Base-by-base conservation (phyloP, 163 green algal species). In the Chloroidium sp. region DNA sequence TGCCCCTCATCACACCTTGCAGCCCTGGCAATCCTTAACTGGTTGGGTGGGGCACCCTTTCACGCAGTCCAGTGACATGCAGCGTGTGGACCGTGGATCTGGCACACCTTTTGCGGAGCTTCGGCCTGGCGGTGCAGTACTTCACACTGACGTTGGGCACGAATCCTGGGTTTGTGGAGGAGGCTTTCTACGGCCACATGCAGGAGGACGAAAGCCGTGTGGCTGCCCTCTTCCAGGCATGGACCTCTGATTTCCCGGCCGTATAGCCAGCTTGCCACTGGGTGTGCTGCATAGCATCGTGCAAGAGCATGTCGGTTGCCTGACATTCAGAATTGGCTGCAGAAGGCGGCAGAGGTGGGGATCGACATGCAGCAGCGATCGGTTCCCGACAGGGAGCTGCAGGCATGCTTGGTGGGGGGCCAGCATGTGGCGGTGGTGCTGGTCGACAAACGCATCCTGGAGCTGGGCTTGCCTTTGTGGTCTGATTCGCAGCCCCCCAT, bases 61-160 rank as follows among this genome's bases (percentile, higher is more conserved):
- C 36, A 36, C 36, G 36, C 36, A 36, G 36, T 36, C 36, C 36
- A 36, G 36, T 36, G 36, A 36, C 36, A 36, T 76, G 77, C 87
- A 97, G 93, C 81, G 89, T 97, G 2, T 98, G 94, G 94, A 97
- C 93, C 0, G 87, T 98, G 6, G 94, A 98, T 85, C 83, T 98
- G n/a, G 94, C 94, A 1, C 89, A 96, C 81, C 88, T 97, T 61
- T 85, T 97, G 64, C 86, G 90, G 0, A 82, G 82, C 79, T 95
- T 94, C 72, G 90, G 89, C 0, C 74, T 93, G 69, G 64, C 84
- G 0, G 89, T 96, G 6, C 84, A 78, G 1, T 93, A 97, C 82
- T 82, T 85, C 69, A 97, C 94, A 0, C 82, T 92, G 58, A 95
- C 89, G 0, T 78, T 97, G 0, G 94, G 94, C 1, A 91, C 93